Evolutionary conservation across 2,329 filamentous ascomycete species (phyloP).

Genomic region (Chalaropsis thielavioides): DNA sequence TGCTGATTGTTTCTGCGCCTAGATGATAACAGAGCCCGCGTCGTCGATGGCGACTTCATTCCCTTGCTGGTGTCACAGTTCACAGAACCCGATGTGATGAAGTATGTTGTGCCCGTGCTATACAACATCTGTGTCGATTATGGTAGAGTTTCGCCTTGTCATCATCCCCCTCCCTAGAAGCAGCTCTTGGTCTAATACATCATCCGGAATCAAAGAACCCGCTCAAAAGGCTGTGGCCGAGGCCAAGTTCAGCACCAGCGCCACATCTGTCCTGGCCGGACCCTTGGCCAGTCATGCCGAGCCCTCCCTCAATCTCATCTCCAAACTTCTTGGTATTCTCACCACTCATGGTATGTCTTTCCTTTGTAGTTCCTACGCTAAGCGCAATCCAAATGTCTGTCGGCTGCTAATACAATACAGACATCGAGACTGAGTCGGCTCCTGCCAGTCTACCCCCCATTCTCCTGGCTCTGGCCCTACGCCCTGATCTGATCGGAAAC

Average conservation of each 20-base stretch:
- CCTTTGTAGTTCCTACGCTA: not conserved
- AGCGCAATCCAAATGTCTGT: not conserved
- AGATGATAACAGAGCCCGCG: constrained; percentile 45
- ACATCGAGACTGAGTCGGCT: constrained; percentile 33
- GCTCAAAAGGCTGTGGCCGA: constrained; percentile 42
- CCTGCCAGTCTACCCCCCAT: constrained; percentile 33
- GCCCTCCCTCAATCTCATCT: constrained; percentile 37
- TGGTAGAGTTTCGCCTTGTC: constrained; percentile 28
- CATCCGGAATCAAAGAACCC: constrained; percentile 30
- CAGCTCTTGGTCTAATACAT: constrained; percentile 18
- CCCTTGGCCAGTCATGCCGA: constrained; percentile 30
- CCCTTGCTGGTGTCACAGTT: constrained; percentile 35
- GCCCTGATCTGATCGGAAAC: constrained; percentile 30
- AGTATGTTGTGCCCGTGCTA: constrained; percentile 43
- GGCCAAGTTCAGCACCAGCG: constrained; percentile 33
- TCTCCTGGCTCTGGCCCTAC: constrained; percentile 37
- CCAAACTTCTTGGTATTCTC: constrained; percentile 42
- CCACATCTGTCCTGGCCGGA: constrained; percentile 36
- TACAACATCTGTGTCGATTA: constrained; percentile 51
- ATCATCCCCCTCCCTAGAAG: not conserved
- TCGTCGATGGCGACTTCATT: constrained; percentile 37
- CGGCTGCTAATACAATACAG: constrained; percentile 19
- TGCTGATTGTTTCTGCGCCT: not conserved
- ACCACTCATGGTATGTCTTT: constrained; percentile 33
- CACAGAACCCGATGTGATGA: constrained; percentile 32